A percentile compares a stretch with the other conserved stretches of the same genome.
These are phyloP conservation scores for Capsella bursapastoris DNA, from an alignment of 345 rosid species.

Conservation along the genomic window DNA sequence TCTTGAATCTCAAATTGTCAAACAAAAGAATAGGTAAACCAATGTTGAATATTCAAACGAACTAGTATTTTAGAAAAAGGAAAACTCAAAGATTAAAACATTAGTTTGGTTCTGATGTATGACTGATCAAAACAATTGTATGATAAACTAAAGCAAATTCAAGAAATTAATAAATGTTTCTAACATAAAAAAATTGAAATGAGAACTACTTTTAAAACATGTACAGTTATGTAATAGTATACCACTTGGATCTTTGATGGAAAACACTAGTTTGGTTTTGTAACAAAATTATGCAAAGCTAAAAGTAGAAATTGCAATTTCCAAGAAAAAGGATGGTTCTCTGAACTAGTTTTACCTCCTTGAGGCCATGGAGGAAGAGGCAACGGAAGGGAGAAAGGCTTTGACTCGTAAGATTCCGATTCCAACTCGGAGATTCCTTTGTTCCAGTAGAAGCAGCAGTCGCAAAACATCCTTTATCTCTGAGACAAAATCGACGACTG, in stretches of 20 bases:
- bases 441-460: slow-evolving; percentile 69
- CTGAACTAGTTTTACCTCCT: slow-evolving; percentile 53
- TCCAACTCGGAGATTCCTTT: slow-evolving; percentile 39
- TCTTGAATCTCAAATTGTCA: slow-evolving; percentile 4
- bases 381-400: slow-evolving; percentile 67
- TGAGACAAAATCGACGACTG: slow-evolving; percentile 11
- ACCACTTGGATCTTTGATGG: no score
- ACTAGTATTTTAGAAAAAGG: not conserved
- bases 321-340: not conserved
- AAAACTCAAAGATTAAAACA: slow-evolving; percentile 2
- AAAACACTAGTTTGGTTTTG: not conserved
- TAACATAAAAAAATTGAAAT: no score
- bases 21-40: slow-evolving; percentile 20
- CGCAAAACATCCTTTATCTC: slow-evolving; percentile 56
- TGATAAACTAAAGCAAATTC: slow-evolving; percentile 15
- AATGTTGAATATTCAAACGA: slow-evolving; percentile 28
- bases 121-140: not conserved
- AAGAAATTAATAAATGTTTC: not conserved
- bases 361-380: slow-evolving; percentile 75
- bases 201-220: no score
- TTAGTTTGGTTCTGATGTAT: not conserved
- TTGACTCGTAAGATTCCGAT: slow-evolving; percentile 43
- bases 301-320: not conserved
- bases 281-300: not conserved
- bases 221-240: no score